These are phyloP conservation scores for Tylopilus sp. DNA, from an alignment of 768 basidiomycete genomes.

Conservation along the genomic window DNA sequence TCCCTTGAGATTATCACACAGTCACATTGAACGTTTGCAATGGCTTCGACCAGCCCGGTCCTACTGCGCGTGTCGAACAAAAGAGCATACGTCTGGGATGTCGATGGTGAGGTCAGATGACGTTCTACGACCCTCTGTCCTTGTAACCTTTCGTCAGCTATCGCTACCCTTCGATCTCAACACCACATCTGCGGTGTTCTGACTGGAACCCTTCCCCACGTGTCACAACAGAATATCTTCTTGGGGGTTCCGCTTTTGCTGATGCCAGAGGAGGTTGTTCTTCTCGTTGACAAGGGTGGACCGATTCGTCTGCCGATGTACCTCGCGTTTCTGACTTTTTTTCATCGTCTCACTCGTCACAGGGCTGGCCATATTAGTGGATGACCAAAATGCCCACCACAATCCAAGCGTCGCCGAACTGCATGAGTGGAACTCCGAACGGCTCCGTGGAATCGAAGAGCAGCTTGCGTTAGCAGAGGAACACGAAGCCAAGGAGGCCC, in stretches of 20 bases:
- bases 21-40: neutral
- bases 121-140: neutral
- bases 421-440: conserved; percentile 48
- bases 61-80: conserved; percentile 72
- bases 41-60: conserved; percentile 35
- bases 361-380: conserved; percentile 78
- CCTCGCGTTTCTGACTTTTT: neutral
- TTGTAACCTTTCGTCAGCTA: conserved; percentile 50
- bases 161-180: conserved; percentile 71
- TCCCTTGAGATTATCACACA: neutral
- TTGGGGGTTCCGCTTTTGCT: conserved; percentile 87
- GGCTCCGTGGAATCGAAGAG: conserved; percentile 42
- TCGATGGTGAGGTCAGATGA: conserved; percentile 55
- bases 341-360: neutral
- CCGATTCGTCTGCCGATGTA: no score
- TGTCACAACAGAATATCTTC: conserved; percentile 96
- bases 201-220: conserved; percentile 87
- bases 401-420: conserved; percentile 48
- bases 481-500: conserved; percentile 46
- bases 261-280: conserved; percentile 88
- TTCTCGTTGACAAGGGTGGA: conserved; percentile 78
- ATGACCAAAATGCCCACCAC: conserved; percentile 61
- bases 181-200: conserved; percentile 84
- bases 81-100: conserved; percentile 85
- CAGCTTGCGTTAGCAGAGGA: conserved; percentile 50